Evolutionary conservation across 192 early-diverging fungal species (phyloP).

Genomic region (Coemansia sp.): DNA sequence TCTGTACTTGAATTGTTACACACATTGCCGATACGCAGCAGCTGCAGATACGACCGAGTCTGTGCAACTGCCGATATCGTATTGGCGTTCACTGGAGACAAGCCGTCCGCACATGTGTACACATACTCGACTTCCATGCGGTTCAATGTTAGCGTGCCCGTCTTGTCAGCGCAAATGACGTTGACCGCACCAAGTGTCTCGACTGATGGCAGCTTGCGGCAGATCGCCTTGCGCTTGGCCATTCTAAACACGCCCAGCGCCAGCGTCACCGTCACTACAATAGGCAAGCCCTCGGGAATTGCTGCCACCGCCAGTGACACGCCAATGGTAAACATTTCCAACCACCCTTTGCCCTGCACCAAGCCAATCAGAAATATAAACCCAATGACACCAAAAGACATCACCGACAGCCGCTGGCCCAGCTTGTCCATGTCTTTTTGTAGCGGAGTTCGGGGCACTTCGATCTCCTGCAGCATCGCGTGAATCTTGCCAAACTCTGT

Average conservation of each 20-base stretch:
- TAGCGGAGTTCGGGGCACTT: slow-evolving; percentile 86
- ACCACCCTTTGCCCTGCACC: slow-evolving; percentile 80
- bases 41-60: slow-evolving; percentile 43
- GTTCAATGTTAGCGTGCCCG: slow-evolving; percentile 93
- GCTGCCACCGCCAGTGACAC: slow-evolving; percentile 89
- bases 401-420: slow-evolving; percentile 53
- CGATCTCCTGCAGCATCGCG: slow-evolving; percentile 89
- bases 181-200: slow-evolving; percentile 93
- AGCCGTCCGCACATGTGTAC: slow-evolving; percentile 60
- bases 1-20: slow-evolving; percentile 88
- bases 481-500: slow-evolving; percentile 97
- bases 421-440: slow-evolving; percentile 95
- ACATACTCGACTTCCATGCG: slow-evolving; percentile 89
- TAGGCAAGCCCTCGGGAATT: slow-evolving; percentile 97
- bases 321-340: slow-evolving; percentile 97
- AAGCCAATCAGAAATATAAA: slow-evolving; percentile 74
- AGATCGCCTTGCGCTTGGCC: slow-evolving; percentile 88
- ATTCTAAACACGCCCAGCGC: slow-evolving; percentile 88
- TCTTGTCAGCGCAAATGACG: slow-evolving; percentile 96
- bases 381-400: slow-evolving; percentile 84
- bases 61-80: slow-evolving; percentile 14
- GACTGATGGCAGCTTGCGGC: slow-evolving; percentile 92
- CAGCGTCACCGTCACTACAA: slow-evolving; percentile 95
- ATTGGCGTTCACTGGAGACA: slow-evolving; percentile 37
- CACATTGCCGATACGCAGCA: slow-evolving; percentile 66